phyloP scores from a whole-genome alignment of 176 grass and related monocot genomes.

The Canna indica region DNA sequence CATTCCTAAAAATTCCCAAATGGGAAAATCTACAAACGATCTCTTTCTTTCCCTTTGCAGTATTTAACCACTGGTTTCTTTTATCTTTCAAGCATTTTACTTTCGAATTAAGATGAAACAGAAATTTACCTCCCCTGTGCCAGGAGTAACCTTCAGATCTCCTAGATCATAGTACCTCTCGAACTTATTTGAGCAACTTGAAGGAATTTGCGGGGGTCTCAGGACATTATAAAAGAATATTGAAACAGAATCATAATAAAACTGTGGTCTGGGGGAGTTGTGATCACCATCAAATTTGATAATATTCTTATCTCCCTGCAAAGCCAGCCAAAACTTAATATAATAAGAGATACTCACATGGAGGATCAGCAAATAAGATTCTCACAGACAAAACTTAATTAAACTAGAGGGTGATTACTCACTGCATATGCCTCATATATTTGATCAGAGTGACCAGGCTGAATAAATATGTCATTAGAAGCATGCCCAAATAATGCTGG shows the following conservation, averaged over 20 bases:
- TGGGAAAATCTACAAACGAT: background rate
- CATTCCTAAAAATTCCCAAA: no score
- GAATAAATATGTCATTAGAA: constrained; percentile 90
- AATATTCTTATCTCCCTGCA: constrained; percentile 91
- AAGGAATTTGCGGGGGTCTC: constrained; percentile 71
- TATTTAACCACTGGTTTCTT: background rate
- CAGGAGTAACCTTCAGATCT: constrained; percentile 48
- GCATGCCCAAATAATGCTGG: constrained; percentile 92
- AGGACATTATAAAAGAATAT: constrained; percentile 98
- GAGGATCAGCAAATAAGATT: background rate
- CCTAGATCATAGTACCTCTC: constrained; percentile 70
- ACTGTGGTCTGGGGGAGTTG: constrained; percentile 86
- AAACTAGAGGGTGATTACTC: constrained; percentile 19
- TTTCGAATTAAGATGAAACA: constrained; percentile 20
- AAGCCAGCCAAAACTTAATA: constrained; percentile 20
- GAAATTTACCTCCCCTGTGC: constrained; percentile 65
- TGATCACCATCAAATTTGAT: constrained; percentile 99
- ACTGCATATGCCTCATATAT: constrained; percentile 88
- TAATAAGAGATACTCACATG: background rate
- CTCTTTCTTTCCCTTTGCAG: background rate
- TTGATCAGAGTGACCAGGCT: constrained; percentile 62
- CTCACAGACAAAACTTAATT: background rate
- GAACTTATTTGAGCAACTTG: constrained; percentile 58
- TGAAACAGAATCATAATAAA: constrained; percentile 98
- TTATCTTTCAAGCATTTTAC: background rate